Conservation (phyloP, 225 moss, liverwort and hornwort genomes). For the Rhytidiadelphus loreus region DNA sequence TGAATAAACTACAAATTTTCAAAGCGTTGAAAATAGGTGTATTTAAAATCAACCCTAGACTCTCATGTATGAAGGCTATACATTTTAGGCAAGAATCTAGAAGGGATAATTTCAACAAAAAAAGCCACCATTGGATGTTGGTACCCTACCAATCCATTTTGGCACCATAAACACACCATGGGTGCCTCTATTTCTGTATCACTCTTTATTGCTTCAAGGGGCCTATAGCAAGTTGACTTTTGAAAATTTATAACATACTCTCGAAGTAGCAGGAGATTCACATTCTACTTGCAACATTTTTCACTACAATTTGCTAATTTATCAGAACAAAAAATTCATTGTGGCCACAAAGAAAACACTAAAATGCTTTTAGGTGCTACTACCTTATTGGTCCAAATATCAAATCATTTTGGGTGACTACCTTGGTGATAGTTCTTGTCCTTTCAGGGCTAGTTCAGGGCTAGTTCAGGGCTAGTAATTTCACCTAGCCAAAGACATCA, state of each 20-base stretch:
- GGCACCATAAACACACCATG: not conserved
- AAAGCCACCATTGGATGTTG: not conserved
- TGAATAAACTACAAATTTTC: not conserved
- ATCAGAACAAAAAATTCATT: not conserved
- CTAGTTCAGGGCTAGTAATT: not conserved
- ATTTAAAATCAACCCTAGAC: not conserved
- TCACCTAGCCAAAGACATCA: not conserved
- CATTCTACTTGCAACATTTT: not conserved
- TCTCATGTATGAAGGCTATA: no score
- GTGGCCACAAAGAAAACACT: fast-evolving
- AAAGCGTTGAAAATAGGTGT: fast-evolving
- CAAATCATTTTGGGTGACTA: not conserved
- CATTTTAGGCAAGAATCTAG: not conserved
- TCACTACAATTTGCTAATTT: not conserved
- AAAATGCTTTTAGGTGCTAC: no score
- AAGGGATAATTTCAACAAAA: not conserved
- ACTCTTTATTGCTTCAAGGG: not conserved
- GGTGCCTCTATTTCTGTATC: not conserved
- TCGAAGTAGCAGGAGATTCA: fast-evolving
- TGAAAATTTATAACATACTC: not conserved
- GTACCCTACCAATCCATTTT: not conserved
- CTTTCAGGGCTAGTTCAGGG: not conserved
- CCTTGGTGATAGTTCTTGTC: not conserved
- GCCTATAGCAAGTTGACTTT: not conserved
- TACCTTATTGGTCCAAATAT: not conserved